Evolutionary conservation across 257 asterid genomes (phyloP).

Genomic region (Avicennia marina): DNA sequence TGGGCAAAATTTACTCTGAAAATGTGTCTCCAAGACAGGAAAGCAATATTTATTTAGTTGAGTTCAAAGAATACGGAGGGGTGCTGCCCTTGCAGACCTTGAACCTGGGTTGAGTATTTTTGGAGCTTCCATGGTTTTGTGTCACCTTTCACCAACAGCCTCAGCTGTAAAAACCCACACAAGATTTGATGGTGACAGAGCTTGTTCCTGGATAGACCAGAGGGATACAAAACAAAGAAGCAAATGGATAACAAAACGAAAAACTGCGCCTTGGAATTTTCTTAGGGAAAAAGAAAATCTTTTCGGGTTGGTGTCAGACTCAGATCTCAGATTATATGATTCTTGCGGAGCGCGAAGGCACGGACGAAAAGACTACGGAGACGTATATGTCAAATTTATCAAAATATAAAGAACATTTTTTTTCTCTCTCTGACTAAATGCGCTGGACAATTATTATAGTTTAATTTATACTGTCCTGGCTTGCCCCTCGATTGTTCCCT

Average conservation of each 20-base stretch:
- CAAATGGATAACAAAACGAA: slow-evolving; percentile 54
- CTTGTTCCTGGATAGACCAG: slow-evolving; percentile 71
- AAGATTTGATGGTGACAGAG: slow-evolving; percentile 83
- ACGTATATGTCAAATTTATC: background rate
- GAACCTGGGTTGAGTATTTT: slow-evolving; percentile 71
- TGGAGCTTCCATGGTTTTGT: slow-evolving; percentile 76
- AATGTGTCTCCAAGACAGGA: slow-evolving; percentile 32
- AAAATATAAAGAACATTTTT: no score
- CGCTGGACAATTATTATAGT: no score
- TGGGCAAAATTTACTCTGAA: slow-evolving; percentile 55
- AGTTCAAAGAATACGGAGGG: slow-evolving; percentile 73
- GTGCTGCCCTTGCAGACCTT: slow-evolving; percentile 57
- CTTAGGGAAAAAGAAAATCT: slow-evolving; percentile 33
- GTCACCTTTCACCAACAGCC: slow-evolving; percentile 59
- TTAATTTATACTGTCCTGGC: no score
- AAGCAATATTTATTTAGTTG: slow-evolving; percentile 40
- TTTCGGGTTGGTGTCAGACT: slow-evolving; percentile 62
- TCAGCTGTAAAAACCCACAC: slow-evolving; percentile 82
- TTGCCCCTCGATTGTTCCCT: no score
- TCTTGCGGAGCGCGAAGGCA: slow-evolving; percentile 18
- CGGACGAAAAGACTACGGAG: background rate
- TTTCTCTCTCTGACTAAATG: no score
- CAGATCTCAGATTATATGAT: slow-evolving; percentile 67
- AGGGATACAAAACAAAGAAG: slow-evolving; percentile 36
- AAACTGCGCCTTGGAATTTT: slow-evolving; percentile 39